phyloP scores from a whole-genome alignment of 345 rosid species.

The Geranium rotundifolium region DNA sequence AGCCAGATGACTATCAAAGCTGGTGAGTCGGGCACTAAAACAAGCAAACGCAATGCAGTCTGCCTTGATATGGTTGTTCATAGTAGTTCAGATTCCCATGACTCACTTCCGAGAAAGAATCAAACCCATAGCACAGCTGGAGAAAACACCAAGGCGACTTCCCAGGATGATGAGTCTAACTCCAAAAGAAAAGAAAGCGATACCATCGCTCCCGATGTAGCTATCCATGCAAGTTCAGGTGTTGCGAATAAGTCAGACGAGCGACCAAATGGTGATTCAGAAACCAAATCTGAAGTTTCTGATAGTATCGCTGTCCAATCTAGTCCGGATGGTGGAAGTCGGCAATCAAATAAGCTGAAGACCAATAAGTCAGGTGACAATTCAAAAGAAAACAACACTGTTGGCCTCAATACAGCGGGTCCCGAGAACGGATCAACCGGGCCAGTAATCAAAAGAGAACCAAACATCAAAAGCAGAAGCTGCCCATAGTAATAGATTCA shows the following conservation, averaged over 20 bases:
- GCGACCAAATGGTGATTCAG: conserved; percentile 15
- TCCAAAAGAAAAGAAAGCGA: conserved; percentile 18
- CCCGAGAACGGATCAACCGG: no score
- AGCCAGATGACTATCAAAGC: background rate
- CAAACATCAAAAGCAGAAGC: conserved; percentile 40
- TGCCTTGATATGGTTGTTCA: conserved; percentile 5
- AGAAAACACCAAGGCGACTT: background rate
- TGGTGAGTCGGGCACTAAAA: conserved; percentile 17
- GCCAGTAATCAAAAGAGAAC: conserved; percentile 11
- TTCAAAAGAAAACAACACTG: no score
- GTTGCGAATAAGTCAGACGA: conserved; percentile 16
- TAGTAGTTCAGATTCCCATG: conserved; percentile 10
- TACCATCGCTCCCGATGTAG: conserved; percentile 4
- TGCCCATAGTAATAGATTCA: conserved; percentile 36
- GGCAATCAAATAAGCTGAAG: no score
- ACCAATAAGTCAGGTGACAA: no score
- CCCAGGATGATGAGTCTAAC: conserved; percentile 11
- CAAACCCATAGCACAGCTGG: conserved; percentile 2
- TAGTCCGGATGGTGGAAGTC: no score
- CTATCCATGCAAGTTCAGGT: conserved; percentile 2
- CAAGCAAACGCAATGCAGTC: conserved; percentile 13
- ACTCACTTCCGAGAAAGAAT: no score
- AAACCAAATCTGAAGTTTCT: background rate
- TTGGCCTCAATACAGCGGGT: no score
- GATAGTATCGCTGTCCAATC: no score